phyloP scores from a whole-genome alignment of 495 filamentous ascomycete genomes.

The Penicillium turbatum region DNA sequence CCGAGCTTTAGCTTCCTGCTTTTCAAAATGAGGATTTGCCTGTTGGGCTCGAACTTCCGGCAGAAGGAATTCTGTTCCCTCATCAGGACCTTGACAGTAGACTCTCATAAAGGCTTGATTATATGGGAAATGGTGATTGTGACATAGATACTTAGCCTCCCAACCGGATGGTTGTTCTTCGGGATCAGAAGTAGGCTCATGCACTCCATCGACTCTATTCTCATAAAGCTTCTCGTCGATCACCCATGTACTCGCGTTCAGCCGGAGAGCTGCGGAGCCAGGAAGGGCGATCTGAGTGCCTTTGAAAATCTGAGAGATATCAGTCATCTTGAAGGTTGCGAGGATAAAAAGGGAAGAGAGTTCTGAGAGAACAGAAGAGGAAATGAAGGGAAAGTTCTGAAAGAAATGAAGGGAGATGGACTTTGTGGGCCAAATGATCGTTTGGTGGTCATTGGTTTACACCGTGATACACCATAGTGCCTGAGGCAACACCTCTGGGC shows the following conservation, averaged over 20 bases:
- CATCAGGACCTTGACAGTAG: too few relatives aligned
- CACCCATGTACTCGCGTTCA: slow-evolving; percentile 3
- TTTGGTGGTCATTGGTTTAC: too few relatives aligned
- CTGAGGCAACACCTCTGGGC: too few relatives aligned
- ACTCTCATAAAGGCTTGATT: too few relatives aligned
- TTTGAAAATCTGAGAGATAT: slow-evolving; percentile 3
- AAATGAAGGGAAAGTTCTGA: not conserved
- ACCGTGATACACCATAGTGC: too few relatives aligned
- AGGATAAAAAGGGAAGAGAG: not conserved
- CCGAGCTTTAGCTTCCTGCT: not conserved
- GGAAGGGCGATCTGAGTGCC: slow-evolving; percentile 1
- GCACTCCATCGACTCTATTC: slow-evolving; percentile 4
- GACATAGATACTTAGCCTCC: too few relatives aligned
- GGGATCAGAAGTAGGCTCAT: too few relatives aligned
- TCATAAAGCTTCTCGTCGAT: slow-evolving; percentile 4
- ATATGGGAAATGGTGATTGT: too few relatives aligned
- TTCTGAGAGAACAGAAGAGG: not conserved
- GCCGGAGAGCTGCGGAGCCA: not conserved
- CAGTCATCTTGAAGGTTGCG: slow-evolving; percentile 2
- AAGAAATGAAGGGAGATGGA: not conserved
- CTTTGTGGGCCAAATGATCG: not conserved
- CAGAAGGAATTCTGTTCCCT: too few relatives aligned
- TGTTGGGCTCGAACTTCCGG: too few relatives aligned
- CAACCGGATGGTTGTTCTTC: too few relatives aligned
- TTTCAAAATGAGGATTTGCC: slow-evolving; percentile 1